Conservation (phyloP, 139 green algal genomes). For the Chlamydomonas asymmetrica region DNA sequence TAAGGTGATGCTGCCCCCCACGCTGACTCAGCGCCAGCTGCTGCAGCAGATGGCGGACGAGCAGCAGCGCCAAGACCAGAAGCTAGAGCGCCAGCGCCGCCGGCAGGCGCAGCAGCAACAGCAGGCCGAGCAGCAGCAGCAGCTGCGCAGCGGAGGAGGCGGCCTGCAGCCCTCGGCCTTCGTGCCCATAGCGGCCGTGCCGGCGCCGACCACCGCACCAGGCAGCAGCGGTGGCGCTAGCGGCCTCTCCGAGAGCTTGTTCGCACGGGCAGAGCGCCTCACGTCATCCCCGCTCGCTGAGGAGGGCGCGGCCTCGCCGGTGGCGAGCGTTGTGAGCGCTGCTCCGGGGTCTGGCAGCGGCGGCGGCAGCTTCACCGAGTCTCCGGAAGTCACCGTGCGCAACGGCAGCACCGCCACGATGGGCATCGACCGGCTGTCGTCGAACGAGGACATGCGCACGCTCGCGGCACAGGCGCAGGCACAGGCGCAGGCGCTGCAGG, state of each 20-base stretch:
- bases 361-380: background rate
- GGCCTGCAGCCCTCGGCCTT: background rate
- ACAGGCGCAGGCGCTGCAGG: conserved; percentile 11
- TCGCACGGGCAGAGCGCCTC: conserved; percentile 12
- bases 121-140: background rate
- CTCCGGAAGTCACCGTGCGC: conserved; percentile 8
- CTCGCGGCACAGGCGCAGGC: no score
- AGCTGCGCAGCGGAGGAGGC: background rate
- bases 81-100: background rate
- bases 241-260: conserved; percentile 25
- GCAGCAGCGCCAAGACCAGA: background rate
- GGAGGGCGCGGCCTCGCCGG: no score
- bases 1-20: background rate
- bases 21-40: background rate
- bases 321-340: no score
- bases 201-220: background rate
- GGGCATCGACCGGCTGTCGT: conserved; percentile 12
- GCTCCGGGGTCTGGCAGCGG: no score
- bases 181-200: background rate
- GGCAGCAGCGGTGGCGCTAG: conserved; percentile 3
- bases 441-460: no score
- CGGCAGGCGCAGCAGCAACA: background rate
- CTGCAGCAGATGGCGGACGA: background rate
- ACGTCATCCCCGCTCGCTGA: background rate
- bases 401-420: conserved; percentile 12